A percentile compares a stretch with the other conserved stretches of the same genome.
phyloP scores from a whole-genome alignment of 768 basidiomycete genomes.

The Russula lepida region DNA sequence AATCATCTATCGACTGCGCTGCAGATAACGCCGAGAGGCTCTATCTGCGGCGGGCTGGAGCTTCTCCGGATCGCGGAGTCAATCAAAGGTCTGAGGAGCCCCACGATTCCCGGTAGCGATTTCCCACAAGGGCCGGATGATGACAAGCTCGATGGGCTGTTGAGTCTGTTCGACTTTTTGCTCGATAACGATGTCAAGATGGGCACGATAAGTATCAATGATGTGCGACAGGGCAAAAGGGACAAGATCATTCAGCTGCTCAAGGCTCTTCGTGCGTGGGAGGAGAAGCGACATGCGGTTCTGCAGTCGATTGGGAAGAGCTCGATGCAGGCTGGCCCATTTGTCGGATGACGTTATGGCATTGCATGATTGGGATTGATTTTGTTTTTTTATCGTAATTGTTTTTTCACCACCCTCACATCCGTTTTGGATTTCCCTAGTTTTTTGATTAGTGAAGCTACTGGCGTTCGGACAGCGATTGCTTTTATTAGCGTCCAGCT shows the following conservation, averaged over 20 bases:
- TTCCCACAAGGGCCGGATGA: constrained; percentile 63
- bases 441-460: not conserved
- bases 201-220: constrained; percentile 89
- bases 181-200: constrained; percentile 89
- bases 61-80: constrained; percentile 82
- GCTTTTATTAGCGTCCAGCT: too few relatives aligned
- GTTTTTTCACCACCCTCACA: not conserved
- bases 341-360: constrained; percentile 19
- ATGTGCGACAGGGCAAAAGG: constrained; percentile 73
- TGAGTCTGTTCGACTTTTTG: constrained; percentile 85
- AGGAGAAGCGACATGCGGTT: constrained; percentile 60
- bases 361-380: not conserved
- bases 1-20: constrained; percentile 58
- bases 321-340: constrained; percentile 25
- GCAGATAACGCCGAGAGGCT: constrained; percentile 42
- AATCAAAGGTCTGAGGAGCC: constrained; percentile 57
- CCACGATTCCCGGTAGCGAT: constrained; percentile 68
- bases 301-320: constrained; percentile 41
- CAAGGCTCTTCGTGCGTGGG: constrained; percentile 68
- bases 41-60: constrained; percentile 60
- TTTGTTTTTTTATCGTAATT: not conserved
- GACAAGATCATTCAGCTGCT: constrained; percentile 78
- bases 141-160: constrained; percentile 80
- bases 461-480: not conserved
- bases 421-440: not conserved